A percentile compares a stretch with the other conserved stretches of the same genome.
Conservation (phyloP, 495 filamentous ascomycete genomes). For the Penicillium salamii region DNA sequence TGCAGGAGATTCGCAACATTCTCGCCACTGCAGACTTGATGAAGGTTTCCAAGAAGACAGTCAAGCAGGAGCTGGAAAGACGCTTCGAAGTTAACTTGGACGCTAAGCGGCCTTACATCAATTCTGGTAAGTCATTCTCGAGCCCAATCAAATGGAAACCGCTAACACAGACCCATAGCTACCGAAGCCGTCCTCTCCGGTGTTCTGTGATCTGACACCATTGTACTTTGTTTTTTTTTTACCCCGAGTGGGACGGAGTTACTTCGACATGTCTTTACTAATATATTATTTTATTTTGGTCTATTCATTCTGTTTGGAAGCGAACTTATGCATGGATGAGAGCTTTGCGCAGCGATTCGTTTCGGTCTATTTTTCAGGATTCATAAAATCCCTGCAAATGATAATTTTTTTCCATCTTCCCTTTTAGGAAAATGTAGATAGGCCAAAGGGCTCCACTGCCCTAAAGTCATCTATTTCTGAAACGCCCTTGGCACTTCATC, state of each 20-base stretch:
- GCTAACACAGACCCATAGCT: conserved; percentile 50
- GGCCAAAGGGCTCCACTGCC: neutral
- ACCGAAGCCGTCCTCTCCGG: conserved; percentile 74
- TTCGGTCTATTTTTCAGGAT: conserved; percentile 4
- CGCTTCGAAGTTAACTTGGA: conserved; percentile 83
- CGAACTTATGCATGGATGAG: conserved; percentile 26
- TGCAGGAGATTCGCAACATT: conserved; percentile 93
- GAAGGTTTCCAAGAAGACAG: conserved; percentile 97
- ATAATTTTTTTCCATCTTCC: too few relatives aligned
- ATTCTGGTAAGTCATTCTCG: conserved; percentile 62
- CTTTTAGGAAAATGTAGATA: too few relatives aligned
- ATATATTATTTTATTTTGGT: conserved; percentile 5
- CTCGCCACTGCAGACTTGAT: conserved; percentile 89
- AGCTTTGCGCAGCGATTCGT: conserved; percentile 17
- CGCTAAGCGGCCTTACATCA: conserved; percentile 82
- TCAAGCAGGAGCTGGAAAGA: conserved; percentile 88
- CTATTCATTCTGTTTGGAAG: conserved; percentile 14
- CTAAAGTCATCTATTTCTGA: neutral
- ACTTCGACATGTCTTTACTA: conserved; percentile 13
- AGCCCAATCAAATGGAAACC: conserved; percentile 1
- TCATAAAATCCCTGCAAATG: neutral
- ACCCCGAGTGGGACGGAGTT: neutral
- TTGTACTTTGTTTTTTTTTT: neutral
- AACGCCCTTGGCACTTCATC: neutral
- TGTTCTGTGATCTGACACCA: conserved; percentile 48